Conservation (phyloP, 2,329 filamentous ascomycete genomes). For the Aureobasidium sp. region DNA sequence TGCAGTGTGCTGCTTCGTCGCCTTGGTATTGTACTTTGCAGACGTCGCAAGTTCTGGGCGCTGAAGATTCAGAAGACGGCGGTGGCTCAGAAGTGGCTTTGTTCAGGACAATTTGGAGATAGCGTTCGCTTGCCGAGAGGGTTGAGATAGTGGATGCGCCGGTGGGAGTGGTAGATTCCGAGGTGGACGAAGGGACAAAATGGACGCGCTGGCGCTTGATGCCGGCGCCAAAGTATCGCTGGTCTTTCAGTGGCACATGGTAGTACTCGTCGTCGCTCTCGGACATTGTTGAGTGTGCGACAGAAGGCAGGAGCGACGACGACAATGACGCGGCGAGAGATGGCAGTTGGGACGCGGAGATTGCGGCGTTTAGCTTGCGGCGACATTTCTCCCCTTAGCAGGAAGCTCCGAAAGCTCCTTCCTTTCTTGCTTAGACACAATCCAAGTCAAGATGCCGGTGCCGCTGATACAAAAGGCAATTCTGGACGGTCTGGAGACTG, state of each 20-base stretch:
- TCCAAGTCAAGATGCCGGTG: slow-evolving; percentile 47
- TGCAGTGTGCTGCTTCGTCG: slow-evolving; percentile 42
- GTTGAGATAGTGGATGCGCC: neutral
- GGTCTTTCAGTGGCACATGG: slow-evolving; percentile 49
- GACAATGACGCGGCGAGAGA: neutral
- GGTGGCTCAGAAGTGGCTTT: slow-evolving; percentile 21
- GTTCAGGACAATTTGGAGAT: slow-evolving; percentile 59
- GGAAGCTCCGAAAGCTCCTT: neutral
- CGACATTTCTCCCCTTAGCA: neutral
- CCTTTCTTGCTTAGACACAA: neutral
- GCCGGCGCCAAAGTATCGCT: slow-evolving; percentile 54
- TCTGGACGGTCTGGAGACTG: slow-evolving; percentile 45
- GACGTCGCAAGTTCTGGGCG: neutral
- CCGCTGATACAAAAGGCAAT: slow-evolving; percentile 48
- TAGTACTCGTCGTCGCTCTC: slow-evolving; percentile 44
- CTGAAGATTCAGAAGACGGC: slow-evolving; percentile 16
- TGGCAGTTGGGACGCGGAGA: neutral
- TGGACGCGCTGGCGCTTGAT: slow-evolving; percentile 52
- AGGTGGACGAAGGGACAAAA: slow-evolving; percentile 45
- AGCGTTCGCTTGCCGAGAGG: slow-evolving; percentile 44
- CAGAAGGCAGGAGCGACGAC: slow-evolving; percentile 29
- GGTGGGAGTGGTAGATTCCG: neutral
- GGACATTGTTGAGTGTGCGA: slow-evolving; percentile 36
- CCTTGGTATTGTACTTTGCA: slow-evolving; percentile 4
- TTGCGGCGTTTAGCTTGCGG: neutral